phyloP scores from a whole-genome alignment of 495 filamentous ascomycete species.

The Penicillium cosmopolitanum region DNA sequence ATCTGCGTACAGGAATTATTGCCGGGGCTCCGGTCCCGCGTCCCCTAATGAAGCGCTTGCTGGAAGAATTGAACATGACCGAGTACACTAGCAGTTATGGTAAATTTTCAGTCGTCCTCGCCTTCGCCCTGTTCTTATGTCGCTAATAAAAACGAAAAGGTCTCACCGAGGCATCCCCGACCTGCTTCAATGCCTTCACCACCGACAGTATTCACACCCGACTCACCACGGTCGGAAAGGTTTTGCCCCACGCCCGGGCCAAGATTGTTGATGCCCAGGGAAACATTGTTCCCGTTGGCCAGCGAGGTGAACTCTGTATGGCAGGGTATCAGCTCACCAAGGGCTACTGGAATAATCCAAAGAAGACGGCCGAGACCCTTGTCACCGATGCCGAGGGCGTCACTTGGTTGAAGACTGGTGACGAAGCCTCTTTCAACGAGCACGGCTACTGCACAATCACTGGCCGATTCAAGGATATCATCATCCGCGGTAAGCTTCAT shows the following conservation, averaged over 20 bases:
- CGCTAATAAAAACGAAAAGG: slow-evolving; percentile 26
- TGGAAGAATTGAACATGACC: slow-evolving; percentile 63
- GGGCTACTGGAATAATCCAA: slow-evolving; percentile 73
- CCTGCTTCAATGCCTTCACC: slow-evolving; percentile 71
- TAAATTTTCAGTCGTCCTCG: slow-evolving; percentile 6
- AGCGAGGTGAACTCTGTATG: slow-evolving; percentile 67
- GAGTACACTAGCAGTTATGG: slow-evolving; percentile 72
- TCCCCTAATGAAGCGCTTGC: slow-evolving; percentile 64
- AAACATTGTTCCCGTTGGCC: slow-evolving; percentile 60
- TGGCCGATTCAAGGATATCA: slow-evolving; percentile 80
- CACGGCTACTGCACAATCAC: slow-evolving; percentile 68
- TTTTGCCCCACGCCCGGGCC: slow-evolving; percentile 68
- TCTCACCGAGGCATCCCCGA: slow-evolving; percentile 72
- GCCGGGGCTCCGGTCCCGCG: slow-evolving; percentile 69
- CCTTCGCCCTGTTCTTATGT: neutral
- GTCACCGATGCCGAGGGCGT: slow-evolving; percentile 59
- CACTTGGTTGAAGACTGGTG: slow-evolving; percentile 70
- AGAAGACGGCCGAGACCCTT: slow-evolving; percentile 68
- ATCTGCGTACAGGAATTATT: slow-evolving; percentile 67
- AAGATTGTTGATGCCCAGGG: slow-evolving; percentile 68
- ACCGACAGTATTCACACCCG: slow-evolving; percentile 62
- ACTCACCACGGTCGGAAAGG: slow-evolving; percentile 65
- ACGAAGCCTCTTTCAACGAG: slow-evolving; percentile 68
- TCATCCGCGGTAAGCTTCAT: slow-evolving; percentile 65
- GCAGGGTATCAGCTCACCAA: slow-evolving; percentile 69